These are phyloP conservation scores for Henckelia pumila DNA, from an alignment of 257 asterid genomes.

Conservation along the genomic window DNA sequence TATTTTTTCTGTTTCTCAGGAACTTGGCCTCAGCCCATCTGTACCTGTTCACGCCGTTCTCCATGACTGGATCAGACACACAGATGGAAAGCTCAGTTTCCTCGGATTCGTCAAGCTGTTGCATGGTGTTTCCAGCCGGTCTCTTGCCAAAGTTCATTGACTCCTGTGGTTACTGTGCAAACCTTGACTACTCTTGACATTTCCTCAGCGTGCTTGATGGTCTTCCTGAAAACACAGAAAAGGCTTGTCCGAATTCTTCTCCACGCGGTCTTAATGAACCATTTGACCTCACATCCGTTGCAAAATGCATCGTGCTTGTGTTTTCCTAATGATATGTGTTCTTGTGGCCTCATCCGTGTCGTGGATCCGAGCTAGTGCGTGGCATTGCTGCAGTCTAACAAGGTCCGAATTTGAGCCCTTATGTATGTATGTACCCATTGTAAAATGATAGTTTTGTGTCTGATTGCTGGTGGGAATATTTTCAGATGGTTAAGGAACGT, in stretches of 20 bases:
- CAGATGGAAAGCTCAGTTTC: slow-evolving; percentile 66
- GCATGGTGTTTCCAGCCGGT: slow-evolving; percentile 45
- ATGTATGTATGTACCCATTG: neutral
- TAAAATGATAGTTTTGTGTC: neutral
- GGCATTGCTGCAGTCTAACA: neutral
- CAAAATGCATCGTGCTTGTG: neutral
- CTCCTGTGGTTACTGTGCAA: neutral
- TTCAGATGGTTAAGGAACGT: neutral
- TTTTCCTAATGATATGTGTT: neutral
- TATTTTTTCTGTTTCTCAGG: slow-evolving; percentile 38
- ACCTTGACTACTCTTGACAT: neutral
- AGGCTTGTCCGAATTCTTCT: neutral
- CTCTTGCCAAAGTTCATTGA: slow-evolving; percentile 28
- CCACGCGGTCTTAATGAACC: neutral
- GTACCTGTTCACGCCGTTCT: slow-evolving; percentile 65
- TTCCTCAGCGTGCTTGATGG: neutral
- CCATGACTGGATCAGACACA: slow-evolving; percentile 58
- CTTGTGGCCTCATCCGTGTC: neutral
- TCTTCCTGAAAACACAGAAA: neutral
- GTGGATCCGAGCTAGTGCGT: neutral
- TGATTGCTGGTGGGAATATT: neutral
- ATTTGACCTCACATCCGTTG: neutral
- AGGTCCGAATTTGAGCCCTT: neutral
- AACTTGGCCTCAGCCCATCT: slow-evolving; percentile 61
- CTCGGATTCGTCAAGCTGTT: slow-evolving; percentile 52